Conservation (phyloP, 2,329 filamentous ascomycete genomes). For the Torrubiellomyces zombiae region DNA sequence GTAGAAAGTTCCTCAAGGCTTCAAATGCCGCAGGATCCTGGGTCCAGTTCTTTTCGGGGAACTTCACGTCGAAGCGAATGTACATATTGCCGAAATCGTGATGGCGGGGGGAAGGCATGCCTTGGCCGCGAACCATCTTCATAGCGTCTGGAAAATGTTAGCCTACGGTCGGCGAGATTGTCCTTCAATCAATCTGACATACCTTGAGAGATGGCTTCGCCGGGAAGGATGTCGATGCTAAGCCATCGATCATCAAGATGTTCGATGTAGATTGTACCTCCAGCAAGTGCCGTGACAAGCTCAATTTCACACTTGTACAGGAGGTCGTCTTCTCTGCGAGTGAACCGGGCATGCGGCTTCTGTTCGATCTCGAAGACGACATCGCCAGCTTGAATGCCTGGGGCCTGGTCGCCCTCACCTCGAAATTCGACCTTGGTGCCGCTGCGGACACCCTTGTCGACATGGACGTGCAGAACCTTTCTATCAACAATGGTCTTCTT, state of each 20-base stretch:
- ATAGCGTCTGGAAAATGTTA: slow-evolving; percentile 48
- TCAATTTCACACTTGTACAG: slow-evolving; percentile 94
- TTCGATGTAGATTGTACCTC: slow-evolving; percentile 82
- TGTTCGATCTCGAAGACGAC: slow-evolving; percentile 98
- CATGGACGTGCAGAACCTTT: slow-evolving; percentile 95
- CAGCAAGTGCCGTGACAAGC: slow-evolving; percentile 82
- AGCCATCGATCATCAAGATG: slow-evolving; percentile 97
- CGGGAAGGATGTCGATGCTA: slow-evolving; percentile 79
- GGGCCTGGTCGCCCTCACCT: slow-evolving; percentile 90
- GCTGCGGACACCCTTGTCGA: slow-evolving; percentile 83
- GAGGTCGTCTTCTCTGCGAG: slow-evolving; percentile 88
- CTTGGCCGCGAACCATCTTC: slow-evolving; percentile 90
- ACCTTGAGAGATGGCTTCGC: slow-evolving; percentile 89
- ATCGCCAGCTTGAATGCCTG: slow-evolving; percentile 83
- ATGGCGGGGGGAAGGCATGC: slow-evolving; percentile 91
- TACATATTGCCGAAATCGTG: slow-evolving; percentile 94
- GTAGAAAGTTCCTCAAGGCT: slow-evolving; percentile 71
- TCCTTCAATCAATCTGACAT: too few species aligned
- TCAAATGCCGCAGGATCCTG: slow-evolving; percentile 54
- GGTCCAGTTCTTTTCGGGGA: slow-evolving; percentile 66
- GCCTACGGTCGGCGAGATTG: background rate
- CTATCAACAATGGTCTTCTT: slow-evolving; percentile 98
- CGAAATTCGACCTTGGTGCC: slow-evolving; percentile 96
- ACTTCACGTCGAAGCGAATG: slow-evolving; percentile 95
- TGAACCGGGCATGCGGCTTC: slow-evolving; percentile 93